A percentile compares a stretch with the other conserved stretches of the same genome.
Conservation (phyloP, 164 flowering plant species). For the Magnolia sinica region DNA sequence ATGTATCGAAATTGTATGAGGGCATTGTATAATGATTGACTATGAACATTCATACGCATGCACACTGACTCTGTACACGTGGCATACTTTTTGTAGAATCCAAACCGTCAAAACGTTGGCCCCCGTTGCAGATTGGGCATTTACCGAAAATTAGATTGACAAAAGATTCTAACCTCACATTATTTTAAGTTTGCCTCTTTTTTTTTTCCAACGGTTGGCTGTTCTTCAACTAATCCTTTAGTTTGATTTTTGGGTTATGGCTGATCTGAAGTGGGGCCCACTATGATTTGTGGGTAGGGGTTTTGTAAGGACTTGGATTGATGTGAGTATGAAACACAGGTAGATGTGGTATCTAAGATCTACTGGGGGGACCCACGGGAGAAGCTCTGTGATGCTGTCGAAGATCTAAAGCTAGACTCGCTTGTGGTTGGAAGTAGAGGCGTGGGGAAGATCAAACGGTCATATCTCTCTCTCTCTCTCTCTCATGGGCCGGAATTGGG, state of each 20-base stretch:
- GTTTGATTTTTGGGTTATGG: background rate
- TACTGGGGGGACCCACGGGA: conserved; percentile 87
- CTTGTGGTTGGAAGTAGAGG: conserved; percentile 78
- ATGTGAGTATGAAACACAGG: conserved; percentile 24
- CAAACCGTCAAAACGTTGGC: no score
- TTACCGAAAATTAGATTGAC: no score
- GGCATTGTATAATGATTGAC: no score
- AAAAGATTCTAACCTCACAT: no score
- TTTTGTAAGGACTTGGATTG: background rate
- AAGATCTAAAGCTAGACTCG: conserved; percentile 55
- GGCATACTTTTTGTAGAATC: no score
- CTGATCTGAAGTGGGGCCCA: background rate
- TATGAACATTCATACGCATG: no score
- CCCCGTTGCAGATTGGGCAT: no score
- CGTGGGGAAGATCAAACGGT: conserved; percentile 25
- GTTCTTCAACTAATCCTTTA: background rate
- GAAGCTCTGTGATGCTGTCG: conserved; percentile 64
- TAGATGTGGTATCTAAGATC: conserved; percentile 49
- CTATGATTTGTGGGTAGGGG: background rate
- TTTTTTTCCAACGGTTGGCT: background rate
- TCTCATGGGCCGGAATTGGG: background rate
- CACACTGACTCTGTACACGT: no score
- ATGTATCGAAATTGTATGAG: no score
- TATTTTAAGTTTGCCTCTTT: no score
- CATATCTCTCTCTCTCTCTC: background rate